Conservation (phyloP, 2,329 filamentous ascomycete species). For the Mariannaea elegans region DNA sequence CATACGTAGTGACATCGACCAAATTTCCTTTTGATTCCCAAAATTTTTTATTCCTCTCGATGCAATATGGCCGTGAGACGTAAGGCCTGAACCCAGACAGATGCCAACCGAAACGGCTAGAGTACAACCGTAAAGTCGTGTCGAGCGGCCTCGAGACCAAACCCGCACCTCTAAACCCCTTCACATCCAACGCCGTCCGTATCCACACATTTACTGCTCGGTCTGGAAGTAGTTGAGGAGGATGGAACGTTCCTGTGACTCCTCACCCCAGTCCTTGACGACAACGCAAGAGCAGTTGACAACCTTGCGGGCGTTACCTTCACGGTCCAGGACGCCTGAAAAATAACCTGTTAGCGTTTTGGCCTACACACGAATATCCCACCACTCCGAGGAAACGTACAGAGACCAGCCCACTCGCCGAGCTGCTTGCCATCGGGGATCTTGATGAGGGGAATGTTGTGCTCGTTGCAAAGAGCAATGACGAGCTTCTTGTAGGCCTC, state of each 20-base stretch:
- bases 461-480: conserved; percentile 97
- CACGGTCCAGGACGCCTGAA: conserved; percentile 94
- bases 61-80: conserved; percentile 47
- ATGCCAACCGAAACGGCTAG: conserved; percentile 59
- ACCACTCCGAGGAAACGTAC: conserved; percentile 68
- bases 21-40: conserved; percentile 42
- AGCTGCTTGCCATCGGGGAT: conserved; percentile 99
- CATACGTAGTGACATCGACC: background rate
- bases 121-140: conserved; percentile 54
- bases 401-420: conserved; percentile 99
- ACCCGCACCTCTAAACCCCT: conserved; percentile 52
- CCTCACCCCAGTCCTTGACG: conserved; percentile 99
- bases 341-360: conserved; percentile 42
- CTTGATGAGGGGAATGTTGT: conserved; percentile 99
- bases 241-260: conserved; percentile 98
- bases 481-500: conserved; percentile 99
- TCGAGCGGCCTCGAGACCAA: conserved; percentile 45
- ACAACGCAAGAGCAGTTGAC: conserved; percentile 99
- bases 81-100: conserved; percentile 50
- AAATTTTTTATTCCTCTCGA: conserved; percentile 53
- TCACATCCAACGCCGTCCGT: conserved; percentile 46
- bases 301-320: conserved; percentile 99
- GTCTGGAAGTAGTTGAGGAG: conserved; percentile 99
- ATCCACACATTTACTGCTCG: conserved; percentile 64
- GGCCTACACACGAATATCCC: conserved; percentile 3